Conservation (phyloP, 1,284 basidiomycete genomes). For the Boletus hoseneyae region DNA sequence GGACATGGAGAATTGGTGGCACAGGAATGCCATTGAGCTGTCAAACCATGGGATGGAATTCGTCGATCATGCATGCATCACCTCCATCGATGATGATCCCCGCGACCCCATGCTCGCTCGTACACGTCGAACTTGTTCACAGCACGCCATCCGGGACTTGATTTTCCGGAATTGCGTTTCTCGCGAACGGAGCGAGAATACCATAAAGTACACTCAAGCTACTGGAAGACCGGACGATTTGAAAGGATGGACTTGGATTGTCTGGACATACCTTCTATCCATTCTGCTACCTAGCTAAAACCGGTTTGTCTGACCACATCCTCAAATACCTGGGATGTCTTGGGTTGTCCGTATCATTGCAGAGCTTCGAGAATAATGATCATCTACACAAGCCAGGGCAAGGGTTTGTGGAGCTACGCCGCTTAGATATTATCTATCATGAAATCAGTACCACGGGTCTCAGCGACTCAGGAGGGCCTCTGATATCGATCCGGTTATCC, state of each 20-base stretch:
- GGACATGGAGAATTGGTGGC: constrained; percentile 37
- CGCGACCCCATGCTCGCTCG: constrained; percentile 15
- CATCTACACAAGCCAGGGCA: neutral
- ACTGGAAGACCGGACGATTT: constrained; percentile 1
- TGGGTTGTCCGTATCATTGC: neutral
- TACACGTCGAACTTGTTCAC: constrained; percentile 19
- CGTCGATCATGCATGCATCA: constrained; percentile 32
- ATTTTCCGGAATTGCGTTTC: constrained; percentile 22
- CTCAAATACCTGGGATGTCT: neutral
- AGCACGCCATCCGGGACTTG: constrained; percentile 20
- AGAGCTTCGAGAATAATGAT: neutral
- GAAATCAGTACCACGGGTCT: constrained; percentile 1
- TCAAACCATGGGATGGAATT: constrained; percentile 26
- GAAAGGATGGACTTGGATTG: constrained; percentile 14
- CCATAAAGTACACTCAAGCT: neutral
- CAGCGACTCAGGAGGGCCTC: neutral
- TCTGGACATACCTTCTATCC: constrained; percentile 21
- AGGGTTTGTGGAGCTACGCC: neutral
- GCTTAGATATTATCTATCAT: constrained; percentile 1
- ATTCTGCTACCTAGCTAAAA: constrained; percentile 7
- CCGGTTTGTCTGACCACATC: neutral
- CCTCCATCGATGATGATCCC: constrained; percentile 25
- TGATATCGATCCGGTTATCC: neutral
- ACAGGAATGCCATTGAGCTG: constrained; percentile 21
- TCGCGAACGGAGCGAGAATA: constrained; percentile 4